Evolutionary conservation across 176 grass and related monocot genomes (phyloP), one percentile per base, ranked within the genome.

Genomic region (Lolium perenne): DNA sequence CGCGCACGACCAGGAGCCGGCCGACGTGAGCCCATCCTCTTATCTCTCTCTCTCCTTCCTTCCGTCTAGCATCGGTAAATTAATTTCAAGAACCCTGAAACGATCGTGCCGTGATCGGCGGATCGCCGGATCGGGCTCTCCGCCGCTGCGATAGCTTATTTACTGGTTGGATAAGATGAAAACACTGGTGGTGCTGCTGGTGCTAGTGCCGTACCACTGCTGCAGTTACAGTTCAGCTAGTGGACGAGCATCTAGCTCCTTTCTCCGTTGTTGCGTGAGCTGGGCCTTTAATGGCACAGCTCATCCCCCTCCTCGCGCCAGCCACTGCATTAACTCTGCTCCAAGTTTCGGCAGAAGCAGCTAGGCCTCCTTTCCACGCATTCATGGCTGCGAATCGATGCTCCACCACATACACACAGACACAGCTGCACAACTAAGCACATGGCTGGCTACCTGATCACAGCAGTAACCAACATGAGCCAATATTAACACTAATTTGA

Each of bases 271-370:
- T 32, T 17, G 58, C 22, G 13, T 86, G 91, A 82, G 84, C 83
- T 90, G 90, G 82, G 74, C 63, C 75, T 21, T 92, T 76, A 90
- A 87, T 84, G 94, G 17, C 87, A 86, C 91, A 92, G 89, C 87
- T 89, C 88, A 83, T 53, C n/a, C 20, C 25, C 77, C 9, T 89
- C 61, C 14, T 6, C 14, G 26, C 57, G 9, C 38, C 56, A 5
- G 53, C 20, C 21, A 63, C 2, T 8, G 59, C 80, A 83, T 71
- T 88, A 20, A 83, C 80, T 81, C 50, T 58, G 23, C 64, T 40
- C 13, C 13, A 17, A 67, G 5, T 32, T 32, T 11, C 47, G 41
- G 58, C 78, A 16, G 76, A 63, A 80, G n/a, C 56, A 20, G 4
- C 56, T 7, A 17, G 77, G 8, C 15, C 22, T 20, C 48, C 35